Evolutionary conservation across 352 stramenopile species (phyloP).

Genomic region (Phytophthora cajani): DNA sequence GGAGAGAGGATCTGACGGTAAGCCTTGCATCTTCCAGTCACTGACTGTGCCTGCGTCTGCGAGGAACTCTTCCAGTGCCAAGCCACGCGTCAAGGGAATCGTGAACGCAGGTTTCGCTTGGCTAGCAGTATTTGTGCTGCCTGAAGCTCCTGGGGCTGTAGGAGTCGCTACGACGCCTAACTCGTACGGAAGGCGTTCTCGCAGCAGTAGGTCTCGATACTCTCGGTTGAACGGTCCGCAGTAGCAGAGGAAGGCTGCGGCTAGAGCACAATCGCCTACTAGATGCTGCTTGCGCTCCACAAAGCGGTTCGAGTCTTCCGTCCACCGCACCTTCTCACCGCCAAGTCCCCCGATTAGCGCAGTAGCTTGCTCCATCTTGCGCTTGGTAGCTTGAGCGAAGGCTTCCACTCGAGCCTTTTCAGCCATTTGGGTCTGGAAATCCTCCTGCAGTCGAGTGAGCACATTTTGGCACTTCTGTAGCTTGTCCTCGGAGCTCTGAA

Average conservation of each 20-base stretch:
- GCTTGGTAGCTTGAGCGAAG: slow-evolving; percentile 80
- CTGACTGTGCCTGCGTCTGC: slow-evolving; percentile 79
- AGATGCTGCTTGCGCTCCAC: slow-evolving; percentile 82
- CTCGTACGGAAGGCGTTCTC: slow-evolving; percentile 71
- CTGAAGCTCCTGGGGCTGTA: not conserved
- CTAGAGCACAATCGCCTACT: slow-evolving; percentile 87
- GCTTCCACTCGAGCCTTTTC: slow-evolving; percentile 90
- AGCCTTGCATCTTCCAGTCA: slow-evolving; percentile 89
- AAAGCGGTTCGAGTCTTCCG: slow-evolving; percentile 89
- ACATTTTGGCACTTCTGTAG: slow-evolving; percentile 71
- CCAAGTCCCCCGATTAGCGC: slow-evolving; percentile 87
- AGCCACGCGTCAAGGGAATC: slow-evolving; percentile 71
- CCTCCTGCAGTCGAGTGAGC: slow-evolving; percentile 72
- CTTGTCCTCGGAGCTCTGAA: slow-evolving; percentile 79
- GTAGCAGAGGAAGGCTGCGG: slow-evolving; percentile 90
- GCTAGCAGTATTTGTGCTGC: slow-evolving; percentile 11
- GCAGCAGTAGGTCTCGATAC: slow-evolving; percentile 70
- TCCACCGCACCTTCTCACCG: slow-evolving; percentile 89
- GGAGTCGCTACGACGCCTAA: slow-evolving; percentile 45
- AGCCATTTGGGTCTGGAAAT: slow-evolving; percentile 91
- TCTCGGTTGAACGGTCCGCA: slow-evolving; percentile 92
- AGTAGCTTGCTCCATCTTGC: slow-evolving; percentile 92
- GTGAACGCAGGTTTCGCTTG: slow-evolving; percentile 17
- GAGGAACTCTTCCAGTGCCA: slow-evolving; percentile 81
- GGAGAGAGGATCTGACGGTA: slow-evolving; percentile 88